Evolutionary conservation across 768 basidiomycete species (phyloP).

Genomic region (Agaricus blazei): DNA sequence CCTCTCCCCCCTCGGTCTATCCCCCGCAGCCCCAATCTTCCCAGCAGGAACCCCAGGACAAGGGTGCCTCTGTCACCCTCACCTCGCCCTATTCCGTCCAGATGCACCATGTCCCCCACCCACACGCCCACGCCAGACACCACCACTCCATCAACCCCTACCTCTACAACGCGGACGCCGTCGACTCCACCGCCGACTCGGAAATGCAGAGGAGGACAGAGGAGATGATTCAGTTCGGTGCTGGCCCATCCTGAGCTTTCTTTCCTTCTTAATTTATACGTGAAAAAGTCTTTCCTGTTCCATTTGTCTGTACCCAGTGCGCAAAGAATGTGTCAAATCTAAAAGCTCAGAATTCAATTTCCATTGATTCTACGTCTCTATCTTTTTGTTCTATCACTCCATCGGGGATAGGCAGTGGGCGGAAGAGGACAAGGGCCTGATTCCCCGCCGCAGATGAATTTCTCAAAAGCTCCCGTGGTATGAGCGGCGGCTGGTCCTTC

Average conservation of each 20-base stretch:
- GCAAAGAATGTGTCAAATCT: background rate
- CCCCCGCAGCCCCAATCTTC: conserved; percentile 14
- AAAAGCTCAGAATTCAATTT: conserved; percentile 9
- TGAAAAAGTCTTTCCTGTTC: conserved; percentile 15
- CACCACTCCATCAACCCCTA: conserved; percentile 52
- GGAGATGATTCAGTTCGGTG: conserved; percentile 45
- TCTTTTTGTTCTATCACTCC: conserved; percentile 31
- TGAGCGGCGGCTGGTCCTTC: conserved; percentile 22
- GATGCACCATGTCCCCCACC: conserved; percentile 80
- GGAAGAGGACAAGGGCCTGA: conserved; percentile 54
- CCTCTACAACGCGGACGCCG: conserved; percentile 31
- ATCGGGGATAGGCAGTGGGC: conserved; percentile 28
- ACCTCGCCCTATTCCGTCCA: conserved; percentile 57
- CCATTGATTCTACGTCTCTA: conserved; percentile 47
- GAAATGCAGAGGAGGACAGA: conserved; percentile 38
- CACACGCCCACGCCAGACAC: conserved; percentile 72
- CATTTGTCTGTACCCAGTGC: conserved; percentile 13
- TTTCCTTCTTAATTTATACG: conserved; percentile 10
- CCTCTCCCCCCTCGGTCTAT: background rate
- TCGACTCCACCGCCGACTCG: conserved; percentile 20
- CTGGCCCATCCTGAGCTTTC: conserved; percentile 26
- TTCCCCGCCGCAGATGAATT: conserved; percentile 16
- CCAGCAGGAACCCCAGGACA: conserved; percentile 15
- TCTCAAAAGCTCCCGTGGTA: conserved; percentile 13
- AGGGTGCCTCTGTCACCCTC: conserved; percentile 32